Percentiles rank a stretch among this genome's conserved stretches.
Evolutionary conservation across 768 basidiomycete species (phyloP).

Genomic region (Cubamyces sp.): DNA sequence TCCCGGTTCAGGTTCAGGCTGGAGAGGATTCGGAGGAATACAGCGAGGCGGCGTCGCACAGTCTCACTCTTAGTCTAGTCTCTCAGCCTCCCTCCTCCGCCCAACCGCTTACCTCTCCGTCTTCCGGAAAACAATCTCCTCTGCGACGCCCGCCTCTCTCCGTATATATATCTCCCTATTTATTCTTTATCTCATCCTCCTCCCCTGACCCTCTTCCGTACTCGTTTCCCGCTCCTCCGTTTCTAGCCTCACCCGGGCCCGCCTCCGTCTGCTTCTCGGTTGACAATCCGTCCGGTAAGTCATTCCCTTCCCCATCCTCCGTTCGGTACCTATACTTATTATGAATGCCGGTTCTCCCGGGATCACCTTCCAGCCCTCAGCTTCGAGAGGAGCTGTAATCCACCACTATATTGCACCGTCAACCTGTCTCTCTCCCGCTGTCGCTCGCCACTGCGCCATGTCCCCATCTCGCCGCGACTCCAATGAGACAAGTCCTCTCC

Average conservation of each 20-base stretch:
- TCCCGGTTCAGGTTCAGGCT: no score
- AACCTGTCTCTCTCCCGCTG: background rate
- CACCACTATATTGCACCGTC: constrained; percentile 9
- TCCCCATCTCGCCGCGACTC: constrained; percentile 46
- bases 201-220: background rate
- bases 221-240: no score
- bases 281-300: constrained; percentile 10
- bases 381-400: constrained; percentile 28
- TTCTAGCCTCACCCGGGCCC: constrained; percentile 1
- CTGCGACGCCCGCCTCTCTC: background rate
- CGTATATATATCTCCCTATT: constrained; percentile 14
- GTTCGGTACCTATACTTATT: constrained; percentile 9
- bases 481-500: constrained; percentile 60
- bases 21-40: no score
- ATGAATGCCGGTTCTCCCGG: constrained; percentile 19
- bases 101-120: background rate
- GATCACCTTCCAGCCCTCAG: constrained; percentile 12
- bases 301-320: constrained; percentile 5
- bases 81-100: background rate
- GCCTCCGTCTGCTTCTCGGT: constrained; percentile 16
- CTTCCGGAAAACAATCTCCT: constrained; percentile 3
- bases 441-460: constrained; percentile 32
- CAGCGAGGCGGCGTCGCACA: no score
- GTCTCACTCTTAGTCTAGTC: no score
- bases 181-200: constrained; percentile 2